Evolutionary conservation across 805 yeast genomes (phyloP), one percentile per base, ranked within the genome.

Genomic region (Dipodascus albidus): DNA sequence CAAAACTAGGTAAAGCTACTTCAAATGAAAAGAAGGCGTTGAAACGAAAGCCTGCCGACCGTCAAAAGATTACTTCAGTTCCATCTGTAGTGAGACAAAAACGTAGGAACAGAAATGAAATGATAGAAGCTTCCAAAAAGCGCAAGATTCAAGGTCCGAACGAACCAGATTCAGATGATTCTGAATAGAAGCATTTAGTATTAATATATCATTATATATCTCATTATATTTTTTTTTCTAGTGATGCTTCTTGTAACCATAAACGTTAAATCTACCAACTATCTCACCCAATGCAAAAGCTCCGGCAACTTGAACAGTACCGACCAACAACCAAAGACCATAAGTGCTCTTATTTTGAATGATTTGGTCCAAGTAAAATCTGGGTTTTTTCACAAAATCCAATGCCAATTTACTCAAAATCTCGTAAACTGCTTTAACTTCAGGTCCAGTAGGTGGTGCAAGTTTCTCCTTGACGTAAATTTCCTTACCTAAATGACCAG

Each of bases 251-350:
- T 87, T 86, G 78, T 93, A 91, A 62, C 97, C 96, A 66, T 89
- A 86, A 57, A 93, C 63, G 65, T 86, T 81, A 77, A 98, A 85
- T 78, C 98, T 88, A 67, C 99, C 99, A 66, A 93, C 78, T 62
- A 90, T 81, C 78, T 93, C 99, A 69, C 99, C 99, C 50, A 91
- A 77, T 23, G 97, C 81, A 73, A 89, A 93, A 68, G 90, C 78
- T 59, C 97, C 99, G 60, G 87, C 75, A 53, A 91, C 73, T 74
- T 93, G 99, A 61, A 89, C 73, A 61, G 81, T 82, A 72, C 80
- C 82, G 41, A 90, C 83, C 63, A 84, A 83, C 68, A 78, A 85
- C 72, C 79, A 81, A 62, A 81, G 70, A 60, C 72, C 76, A 64
- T 77, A 76, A 61, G 78, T 81, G 69, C 77, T 81, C 68, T 75